Evolutionary conservation across 257 asterid species (phyloP).

Genomic region (Scutellaria minor): DNA sequence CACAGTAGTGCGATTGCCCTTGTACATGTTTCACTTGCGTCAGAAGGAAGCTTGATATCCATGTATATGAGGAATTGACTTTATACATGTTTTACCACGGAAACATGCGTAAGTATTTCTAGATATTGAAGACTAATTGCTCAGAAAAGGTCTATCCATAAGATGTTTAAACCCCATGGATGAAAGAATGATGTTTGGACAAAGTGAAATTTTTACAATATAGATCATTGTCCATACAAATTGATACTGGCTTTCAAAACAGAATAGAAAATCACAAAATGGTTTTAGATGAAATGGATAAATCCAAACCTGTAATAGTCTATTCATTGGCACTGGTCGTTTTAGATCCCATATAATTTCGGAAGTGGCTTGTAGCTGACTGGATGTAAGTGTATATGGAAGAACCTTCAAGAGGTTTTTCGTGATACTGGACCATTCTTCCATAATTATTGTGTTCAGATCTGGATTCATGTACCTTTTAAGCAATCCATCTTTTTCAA

Average conservation of each 20-base stretch:
- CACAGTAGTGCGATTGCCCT: neutral
- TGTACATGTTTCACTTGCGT: neutral
- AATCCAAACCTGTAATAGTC: conserved; percentile 78
- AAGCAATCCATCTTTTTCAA: conserved; percentile 79
- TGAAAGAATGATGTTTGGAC: conserved; percentile 6
- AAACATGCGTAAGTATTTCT: neutral
- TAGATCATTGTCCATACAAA: neutral
- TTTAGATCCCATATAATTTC: conserved; percentile 96
- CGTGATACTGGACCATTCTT: conserved; percentile 80
- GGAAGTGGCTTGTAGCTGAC: conserved; percentile 82
- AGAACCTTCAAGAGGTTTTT: conserved; percentile 69
- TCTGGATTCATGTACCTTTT: conserved; percentile 71
- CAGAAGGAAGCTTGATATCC: conserved; percentile 1
- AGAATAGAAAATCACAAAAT: conserved; percentile 16
- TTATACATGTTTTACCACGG: neutral
- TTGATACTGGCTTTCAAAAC: conserved; percentile 17
- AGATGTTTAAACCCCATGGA: conserved; percentile 8
- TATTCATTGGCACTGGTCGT: conserved; percentile 93
- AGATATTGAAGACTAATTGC: neutral
- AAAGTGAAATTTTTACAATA: conserved; percentile 11
- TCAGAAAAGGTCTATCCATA: neutral
- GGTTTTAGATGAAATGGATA: conserved; percentile 1
- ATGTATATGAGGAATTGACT: neutral
- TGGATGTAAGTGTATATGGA: conserved; percentile 83
- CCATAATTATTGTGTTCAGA: conserved; percentile 50